Percentiles rank a stretch among this genome's conserved stretches.
Evolutionary conservation across 345 rosid genomes (phyloP).

Genomic region (Carallia pectinifolia): DNA sequence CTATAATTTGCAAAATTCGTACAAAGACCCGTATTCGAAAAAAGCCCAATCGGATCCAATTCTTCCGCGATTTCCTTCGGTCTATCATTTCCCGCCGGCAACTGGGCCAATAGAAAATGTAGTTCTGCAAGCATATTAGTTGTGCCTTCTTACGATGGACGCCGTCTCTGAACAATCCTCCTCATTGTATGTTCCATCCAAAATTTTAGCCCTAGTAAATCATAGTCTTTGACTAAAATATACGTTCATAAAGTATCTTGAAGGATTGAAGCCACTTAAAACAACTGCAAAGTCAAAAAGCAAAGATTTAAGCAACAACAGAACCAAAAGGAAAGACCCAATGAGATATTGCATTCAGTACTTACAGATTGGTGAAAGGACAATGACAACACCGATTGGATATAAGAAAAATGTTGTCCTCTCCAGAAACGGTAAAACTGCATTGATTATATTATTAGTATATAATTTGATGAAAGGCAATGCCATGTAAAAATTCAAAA

Average conservation of each 20-base stretch:
- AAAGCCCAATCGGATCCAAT: too few species aligned
- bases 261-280: constrained; percentile 92
- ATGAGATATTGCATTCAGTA: constrained; percentile 14
- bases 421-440: constrained; percentile 96
- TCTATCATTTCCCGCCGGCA: constrained; percentile 18
- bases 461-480: background rate
- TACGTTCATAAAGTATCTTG: constrained; percentile 86
- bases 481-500: background rate
- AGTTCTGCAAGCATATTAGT: constrained; percentile 10
- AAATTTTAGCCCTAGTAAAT: constrained; percentile 27
- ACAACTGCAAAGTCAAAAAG: constrained; percentile 55
- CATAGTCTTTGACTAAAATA: constrained; percentile 76
- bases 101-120: constrained; percentile 18
- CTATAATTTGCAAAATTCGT: too few species aligned
- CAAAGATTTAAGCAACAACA: background rate
- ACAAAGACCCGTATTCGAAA: too few species aligned
- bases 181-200: constrained; percentile 11
- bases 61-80: constrained; percentile 7
- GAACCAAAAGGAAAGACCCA: background rate
- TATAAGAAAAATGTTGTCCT: constrained; percentile 92
- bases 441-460: constrained; percentile 16
- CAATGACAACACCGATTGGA: constrained; percentile 75
- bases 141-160: constrained; percentile 16
- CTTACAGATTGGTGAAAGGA: constrained; percentile 87
- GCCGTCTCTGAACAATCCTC: constrained; percentile 17